Conservation (phyloP, 2,329 filamentous ascomycete genomes). For the Fusarium burgessii region DNA sequence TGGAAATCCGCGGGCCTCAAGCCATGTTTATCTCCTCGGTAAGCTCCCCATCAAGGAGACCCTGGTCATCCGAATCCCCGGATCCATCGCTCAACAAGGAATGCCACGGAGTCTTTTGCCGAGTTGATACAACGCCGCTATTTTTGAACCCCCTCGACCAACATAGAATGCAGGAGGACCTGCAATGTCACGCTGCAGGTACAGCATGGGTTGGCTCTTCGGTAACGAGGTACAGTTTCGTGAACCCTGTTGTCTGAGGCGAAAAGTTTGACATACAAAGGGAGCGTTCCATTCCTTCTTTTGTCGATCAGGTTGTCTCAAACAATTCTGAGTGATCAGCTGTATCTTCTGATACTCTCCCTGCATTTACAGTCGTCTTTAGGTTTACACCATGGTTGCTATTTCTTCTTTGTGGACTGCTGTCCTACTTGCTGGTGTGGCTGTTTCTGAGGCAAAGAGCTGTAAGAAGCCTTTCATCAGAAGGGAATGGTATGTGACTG, state of each 20-base stretch:
- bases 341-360: conserved; percentile 7
- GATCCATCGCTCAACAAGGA: conserved; percentile 1
- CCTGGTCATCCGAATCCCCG: not conserved
- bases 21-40: not conserved
- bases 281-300: conserved; percentile 3
- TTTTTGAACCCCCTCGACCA: not conserved
- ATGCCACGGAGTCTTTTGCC: not conserved
- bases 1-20: not conserved
- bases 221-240: not conserved
- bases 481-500: conserved; percentile 11
- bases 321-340: not conserved
- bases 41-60: not conserved
- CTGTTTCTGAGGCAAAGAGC: conserved; percentile 3
- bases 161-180: not conserved
- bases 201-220: not conserved
- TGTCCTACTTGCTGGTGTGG: conserved; percentile 6
- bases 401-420: conserved; percentile 15
- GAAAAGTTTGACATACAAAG: not conserved
- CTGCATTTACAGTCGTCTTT: not conserved
- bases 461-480: conserved; percentile 26
- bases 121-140: not conserved
- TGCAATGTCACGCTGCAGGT: conserved; percentile 1
- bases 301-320: not conserved
- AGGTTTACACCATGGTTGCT: conserved; percentile 4
- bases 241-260: not conserved